Evolutionary conservation across 805 yeast species (phyloP).

Genomic region (Yarrowia sp.): DNA sequence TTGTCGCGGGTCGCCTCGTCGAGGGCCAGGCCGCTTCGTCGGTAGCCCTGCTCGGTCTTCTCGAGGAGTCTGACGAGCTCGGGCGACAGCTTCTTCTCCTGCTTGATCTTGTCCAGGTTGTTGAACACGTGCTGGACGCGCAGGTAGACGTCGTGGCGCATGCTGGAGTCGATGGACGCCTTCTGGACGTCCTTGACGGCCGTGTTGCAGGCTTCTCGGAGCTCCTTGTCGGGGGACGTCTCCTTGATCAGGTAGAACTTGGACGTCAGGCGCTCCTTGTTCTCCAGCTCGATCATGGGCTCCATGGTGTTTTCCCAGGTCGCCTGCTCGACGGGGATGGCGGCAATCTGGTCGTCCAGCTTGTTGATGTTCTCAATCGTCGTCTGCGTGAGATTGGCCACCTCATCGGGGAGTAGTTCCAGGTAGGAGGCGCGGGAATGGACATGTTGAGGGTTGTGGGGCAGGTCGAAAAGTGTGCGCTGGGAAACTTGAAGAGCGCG

Average conservation of each 20-base stretch:
- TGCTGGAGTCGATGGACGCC: slow-evolving; percentile 58
- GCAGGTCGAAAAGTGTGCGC: not conserved
- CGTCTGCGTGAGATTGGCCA: slow-evolving; percentile 45
- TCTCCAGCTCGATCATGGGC: slow-evolving; percentile 53
- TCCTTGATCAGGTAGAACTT: slow-evolving; percentile 68
- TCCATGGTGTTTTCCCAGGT: slow-evolving; percentile 55
- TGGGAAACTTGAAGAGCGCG: slow-evolving; percentile 1
- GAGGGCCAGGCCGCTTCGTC: slow-evolving; percentile 67
- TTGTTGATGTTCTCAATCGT: slow-evolving; percentile 46
- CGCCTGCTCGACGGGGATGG: slow-evolving; percentile 44
- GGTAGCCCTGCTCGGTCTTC: slow-evolving; percentile 55
- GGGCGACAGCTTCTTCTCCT: slow-evolving; percentile 41
- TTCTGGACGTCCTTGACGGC: slow-evolving; percentile 60
- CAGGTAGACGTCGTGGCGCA: slow-evolving; percentile 64
- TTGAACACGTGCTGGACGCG: slow-evolving; percentile 55
- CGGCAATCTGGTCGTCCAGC: slow-evolving; percentile 55
- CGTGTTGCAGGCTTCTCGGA: slow-evolving; percentile 67
- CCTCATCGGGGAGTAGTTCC: slow-evolving; percentile 60
- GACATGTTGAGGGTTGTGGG: not conserved
- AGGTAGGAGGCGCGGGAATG: slow-evolving; percentile 43
- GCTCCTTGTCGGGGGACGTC: slow-evolving; percentile 59
- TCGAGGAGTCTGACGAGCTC: slow-evolving; percentile 59
- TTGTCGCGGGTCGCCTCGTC: slow-evolving; percentile 53
- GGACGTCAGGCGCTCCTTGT: slow-evolving; percentile 47
- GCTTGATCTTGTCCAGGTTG: slow-evolving; percentile 18